Evolutionary conservation across 768 basidiomycete species (phyloP).

Genomic region (Mycena indigotica): DNA sequence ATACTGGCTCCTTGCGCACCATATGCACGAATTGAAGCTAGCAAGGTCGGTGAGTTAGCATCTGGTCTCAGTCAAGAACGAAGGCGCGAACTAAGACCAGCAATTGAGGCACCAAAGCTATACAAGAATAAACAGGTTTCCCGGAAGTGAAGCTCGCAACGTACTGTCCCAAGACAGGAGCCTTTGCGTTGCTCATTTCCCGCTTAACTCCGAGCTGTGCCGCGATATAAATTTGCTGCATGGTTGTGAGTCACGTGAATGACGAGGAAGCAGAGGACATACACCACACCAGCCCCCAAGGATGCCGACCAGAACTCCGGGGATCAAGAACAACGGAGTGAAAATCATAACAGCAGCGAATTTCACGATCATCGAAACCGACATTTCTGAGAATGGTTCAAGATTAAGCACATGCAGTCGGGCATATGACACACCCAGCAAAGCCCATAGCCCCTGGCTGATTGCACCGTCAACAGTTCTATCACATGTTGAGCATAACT

Average conservation of each 20-base stretch:
- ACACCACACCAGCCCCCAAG: constrained; percentile 35
- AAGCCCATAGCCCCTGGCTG: constrained; percentile 34
- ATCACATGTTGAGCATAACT: too few species aligned
- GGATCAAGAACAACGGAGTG: constrained; percentile 34
- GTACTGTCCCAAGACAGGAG: constrained; percentile 35
- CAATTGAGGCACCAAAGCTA: constrained; percentile 31
- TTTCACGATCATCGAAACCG: constrained; percentile 29
- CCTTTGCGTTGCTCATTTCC: constrained; percentile 29
- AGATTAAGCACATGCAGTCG: constrained; percentile 35
- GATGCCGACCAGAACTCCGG: constrained; percentile 29
- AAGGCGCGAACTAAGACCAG: constrained; percentile 43
- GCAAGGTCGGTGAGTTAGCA: not conserved
- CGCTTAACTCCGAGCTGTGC: constrained; percentile 31
- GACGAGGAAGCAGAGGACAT: not conserved
- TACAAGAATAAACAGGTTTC: not conserved
- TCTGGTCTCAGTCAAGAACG: too few species aligned
- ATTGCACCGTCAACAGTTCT: constrained; percentile 32
- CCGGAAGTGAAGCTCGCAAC: constrained; percentile 24
- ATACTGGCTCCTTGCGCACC: constrained; percentile 44
- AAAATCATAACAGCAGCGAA: constrained; percentile 33
- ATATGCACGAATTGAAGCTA: constrained; percentile 50
- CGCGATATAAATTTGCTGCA: constrained; percentile 28
- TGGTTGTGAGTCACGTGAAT: not conserved
- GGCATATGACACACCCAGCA: constrained; percentile 33
- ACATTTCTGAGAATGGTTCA: constrained; percentile 10